These are phyloP conservation scores for Crucihimalaya himalaica DNA, from an alignment of 345 rosid genomes.

Conservation along the genomic window DNA sequence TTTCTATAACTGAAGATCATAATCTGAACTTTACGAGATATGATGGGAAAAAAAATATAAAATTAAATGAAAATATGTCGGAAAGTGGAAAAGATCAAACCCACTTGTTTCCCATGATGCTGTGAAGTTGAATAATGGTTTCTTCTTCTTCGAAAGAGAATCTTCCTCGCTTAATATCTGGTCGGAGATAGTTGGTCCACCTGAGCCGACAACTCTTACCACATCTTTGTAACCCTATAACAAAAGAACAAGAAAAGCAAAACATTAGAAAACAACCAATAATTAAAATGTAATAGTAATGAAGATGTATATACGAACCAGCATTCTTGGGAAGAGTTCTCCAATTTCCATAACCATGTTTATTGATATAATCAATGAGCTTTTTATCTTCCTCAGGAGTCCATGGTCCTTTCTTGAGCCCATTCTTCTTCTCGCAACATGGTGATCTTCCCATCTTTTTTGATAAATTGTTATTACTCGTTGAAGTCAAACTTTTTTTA, in stretches of 20 bases:
- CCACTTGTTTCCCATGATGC: constrained; percentile 81
- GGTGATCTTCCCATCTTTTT: constrained; percentile 72
- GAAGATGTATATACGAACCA: constrained; percentile 41
- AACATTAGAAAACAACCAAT: background rate
- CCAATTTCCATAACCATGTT: constrained; percentile 84
- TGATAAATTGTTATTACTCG: background rate
- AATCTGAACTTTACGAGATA: background rate
- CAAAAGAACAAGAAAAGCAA: background rate
- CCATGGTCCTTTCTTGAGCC: constrained; percentile 89
- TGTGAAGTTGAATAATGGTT: constrained; percentile 66
- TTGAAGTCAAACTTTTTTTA: background rate
- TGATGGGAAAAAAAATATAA: background rate
- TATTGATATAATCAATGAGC: constrained; percentile 61
- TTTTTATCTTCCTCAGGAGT: constrained; percentile 83
- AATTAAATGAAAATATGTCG: background rate
- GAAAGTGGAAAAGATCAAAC: constrained; percentile 19
- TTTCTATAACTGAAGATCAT: background rate
- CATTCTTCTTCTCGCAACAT: constrained; percentile 72
- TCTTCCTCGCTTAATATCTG: constrained; percentile 82
- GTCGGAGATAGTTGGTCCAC: constrained; percentile 86
- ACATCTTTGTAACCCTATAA: constrained; percentile 58
- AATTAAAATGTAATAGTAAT: background rate
- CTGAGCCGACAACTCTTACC: constrained; percentile 93
- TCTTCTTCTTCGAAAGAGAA: constrained; percentile 82
- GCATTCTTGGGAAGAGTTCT: constrained; percentile 88